Percentiles rank a stretch among this genome's conserved stretches.
phyloP scores from a whole-genome alignment of 164 flowering plant species.

The Magnolia sinica region DNA sequence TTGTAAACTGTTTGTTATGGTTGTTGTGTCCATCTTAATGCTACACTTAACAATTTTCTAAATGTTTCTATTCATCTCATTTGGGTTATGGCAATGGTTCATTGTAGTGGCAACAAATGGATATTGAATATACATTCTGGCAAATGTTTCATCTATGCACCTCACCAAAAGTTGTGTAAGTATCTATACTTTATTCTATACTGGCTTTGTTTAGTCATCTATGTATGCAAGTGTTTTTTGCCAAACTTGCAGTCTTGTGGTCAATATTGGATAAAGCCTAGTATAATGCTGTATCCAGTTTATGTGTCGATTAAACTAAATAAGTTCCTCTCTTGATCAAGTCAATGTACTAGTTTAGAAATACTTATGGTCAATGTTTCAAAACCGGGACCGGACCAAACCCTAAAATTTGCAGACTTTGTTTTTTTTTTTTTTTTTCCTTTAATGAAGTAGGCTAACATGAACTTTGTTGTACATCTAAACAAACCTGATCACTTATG shows the following conservation, averaged over 20 bases:
- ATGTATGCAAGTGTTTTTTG: neutral
- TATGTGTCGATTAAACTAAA: neutral
- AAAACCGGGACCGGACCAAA: too few relatives aligned
- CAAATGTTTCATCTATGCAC: conserved; percentile 99
- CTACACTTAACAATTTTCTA: neutral
- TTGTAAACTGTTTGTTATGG: neutral
- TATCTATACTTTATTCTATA: conserved; percentile 10
- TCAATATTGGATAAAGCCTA: neutral
- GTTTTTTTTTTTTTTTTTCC: too few relatives aligned
- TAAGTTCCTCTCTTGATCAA: neutral
- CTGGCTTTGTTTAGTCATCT: neutral
- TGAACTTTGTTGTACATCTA: too few relatives aligned
- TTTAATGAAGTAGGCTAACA: too few relatives aligned
- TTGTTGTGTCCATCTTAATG: neutral
- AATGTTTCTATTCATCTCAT: neutral
- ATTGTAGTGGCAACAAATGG: conserved; percentile 99
- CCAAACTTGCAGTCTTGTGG: neutral
- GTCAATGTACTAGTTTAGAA: neutral
- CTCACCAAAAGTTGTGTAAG: conserved; percentile 99
- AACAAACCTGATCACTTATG: too few relatives aligned
- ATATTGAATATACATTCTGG: conserved; percentile 98
- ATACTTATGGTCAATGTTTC: neutral
- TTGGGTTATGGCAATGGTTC: conserved; percentile 16
- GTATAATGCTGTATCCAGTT: neutral
- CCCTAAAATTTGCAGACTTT: too few relatives aligned